These are phyloP conservation scores for Blepharisma japonicum DNA, from an alignment of 73 alveolate species.

Conservation along the genomic window DNA sequence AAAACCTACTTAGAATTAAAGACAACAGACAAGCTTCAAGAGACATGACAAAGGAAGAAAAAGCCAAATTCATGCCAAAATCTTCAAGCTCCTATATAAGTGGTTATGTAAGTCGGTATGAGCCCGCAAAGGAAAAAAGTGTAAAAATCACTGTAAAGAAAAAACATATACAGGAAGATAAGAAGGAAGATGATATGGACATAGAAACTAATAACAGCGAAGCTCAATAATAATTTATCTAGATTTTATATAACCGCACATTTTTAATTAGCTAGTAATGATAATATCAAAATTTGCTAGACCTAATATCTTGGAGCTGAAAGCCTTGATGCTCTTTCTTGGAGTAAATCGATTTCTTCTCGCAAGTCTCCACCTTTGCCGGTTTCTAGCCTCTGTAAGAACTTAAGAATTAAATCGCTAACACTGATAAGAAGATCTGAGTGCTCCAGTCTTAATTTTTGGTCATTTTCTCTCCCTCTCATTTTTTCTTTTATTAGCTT, in stretches of 20 bases:
- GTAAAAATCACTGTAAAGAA: constrained; percentile 23
- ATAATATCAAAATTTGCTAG: too few relatives aligned
- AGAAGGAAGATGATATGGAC: neutral
- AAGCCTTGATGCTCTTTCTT: constrained; percentile 22
- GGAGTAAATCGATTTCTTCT: constrained; percentile 11
- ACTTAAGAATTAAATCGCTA: constrained; percentile 40
- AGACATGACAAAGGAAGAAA: constrained; percentile 23
- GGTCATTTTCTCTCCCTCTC: constrained; percentile 64
- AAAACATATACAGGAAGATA: neutral
- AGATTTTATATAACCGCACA: too few relatives aligned
- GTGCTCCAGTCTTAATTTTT: constrained; percentile 67
- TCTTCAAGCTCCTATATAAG: neutral
- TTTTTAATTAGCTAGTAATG: too few relatives aligned
- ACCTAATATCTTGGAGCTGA: neutral
- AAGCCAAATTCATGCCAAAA: neutral
- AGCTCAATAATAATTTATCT: too few relatives aligned
- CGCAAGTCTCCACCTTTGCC: constrained; percentile 31
- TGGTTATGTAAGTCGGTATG: too few relatives aligned
- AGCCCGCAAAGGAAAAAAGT: constrained; percentile 1
- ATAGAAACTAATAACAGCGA: too few relatives aligned
- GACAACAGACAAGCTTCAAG: neutral
- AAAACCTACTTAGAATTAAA: neutral
- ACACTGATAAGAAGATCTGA: constrained; percentile 63
- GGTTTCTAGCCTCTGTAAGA: constrained; percentile 39
- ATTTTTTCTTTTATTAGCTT: constrained; percentile 63